These are phyloP conservation scores for Penicillium sp. DNA, from an alignment of 2,329 filamentous ascomycete genomes.

Conservation along the genomic window DNA sequence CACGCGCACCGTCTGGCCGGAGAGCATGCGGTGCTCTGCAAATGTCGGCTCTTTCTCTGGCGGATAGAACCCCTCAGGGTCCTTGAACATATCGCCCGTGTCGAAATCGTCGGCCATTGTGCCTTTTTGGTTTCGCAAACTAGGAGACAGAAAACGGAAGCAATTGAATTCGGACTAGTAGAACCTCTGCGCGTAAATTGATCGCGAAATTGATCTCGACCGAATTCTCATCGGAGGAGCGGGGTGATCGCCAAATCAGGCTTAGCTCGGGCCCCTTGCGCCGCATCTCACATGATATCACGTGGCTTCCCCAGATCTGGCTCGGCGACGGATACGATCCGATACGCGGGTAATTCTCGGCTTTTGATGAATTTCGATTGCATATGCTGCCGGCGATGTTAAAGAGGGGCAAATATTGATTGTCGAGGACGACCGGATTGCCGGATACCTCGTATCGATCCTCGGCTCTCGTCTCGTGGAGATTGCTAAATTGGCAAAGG, in stretches of 20 bases:
- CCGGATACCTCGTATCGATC: neutral
- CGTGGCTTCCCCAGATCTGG: constrained; percentile 15
- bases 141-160: no score
- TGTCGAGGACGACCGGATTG: neutral
- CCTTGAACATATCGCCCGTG: constrained; percentile 69
- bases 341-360: constrained; percentile 12
- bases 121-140: neutral
- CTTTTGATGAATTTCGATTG: neutral
- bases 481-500: neutral
- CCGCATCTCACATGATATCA: constrained; percentile 20
- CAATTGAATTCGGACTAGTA: no score
- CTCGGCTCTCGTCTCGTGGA: neutral
- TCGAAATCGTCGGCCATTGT: constrained; percentile 42
- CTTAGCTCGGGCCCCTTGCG: neutral
- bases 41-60: constrained; percentile 77
- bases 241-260: constrained; percentile 3
- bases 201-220: neutral
- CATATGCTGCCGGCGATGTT: neutral
- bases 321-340: constrained; percentile 4
- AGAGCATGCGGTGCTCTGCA: constrained; percentile 71
- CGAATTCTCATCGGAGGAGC: constrained; percentile 19
- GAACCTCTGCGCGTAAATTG: neutral
- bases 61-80: constrained; percentile 80
- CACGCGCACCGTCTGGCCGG: constrained; percentile 69
- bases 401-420: neutral